A percentile compares a stretch with the other conserved stretches of the same genome.
These are phyloP conservation scores for Chytriomyces sp. DNA, from an alignment of 192 early-diverging fungal species.

Conservation along the genomic window DNA sequence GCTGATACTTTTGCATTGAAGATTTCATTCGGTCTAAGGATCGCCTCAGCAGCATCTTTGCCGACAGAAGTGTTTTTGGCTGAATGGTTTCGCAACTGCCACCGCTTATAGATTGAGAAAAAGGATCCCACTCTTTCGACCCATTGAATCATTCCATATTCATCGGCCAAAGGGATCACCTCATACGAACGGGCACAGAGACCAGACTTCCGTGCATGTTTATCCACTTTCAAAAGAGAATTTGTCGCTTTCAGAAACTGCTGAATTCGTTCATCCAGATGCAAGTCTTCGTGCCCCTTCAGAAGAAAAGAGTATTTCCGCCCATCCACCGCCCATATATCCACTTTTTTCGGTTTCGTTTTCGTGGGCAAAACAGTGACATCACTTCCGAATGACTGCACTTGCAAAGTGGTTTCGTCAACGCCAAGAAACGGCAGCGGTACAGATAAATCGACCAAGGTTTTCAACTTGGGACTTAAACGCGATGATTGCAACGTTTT, in stretches of 20 bases:
- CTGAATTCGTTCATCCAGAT: conserved; percentile 91
- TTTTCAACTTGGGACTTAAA: conserved; percentile 56
- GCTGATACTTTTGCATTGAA: conserved; percentile 48
- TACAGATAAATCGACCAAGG: neutral
- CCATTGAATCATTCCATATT: conserved; percentile 95
- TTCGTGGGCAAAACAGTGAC: conserved; percentile 78
- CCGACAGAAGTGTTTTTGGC: conserved; percentile 54
- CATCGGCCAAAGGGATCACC: conserved; percentile 88
- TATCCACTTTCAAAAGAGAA: conserved; percentile 60
- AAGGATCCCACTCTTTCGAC: conserved; percentile 80
- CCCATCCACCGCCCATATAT: conserved; percentile 64
- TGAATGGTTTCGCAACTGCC: conserved; percentile 75
- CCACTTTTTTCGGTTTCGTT: conserved; percentile 89
- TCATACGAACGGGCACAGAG: conserved; percentile 64
- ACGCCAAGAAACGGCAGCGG: neutral
- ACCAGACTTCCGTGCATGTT: conserved; percentile 37
- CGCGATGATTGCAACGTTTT: conserved; percentile 57
- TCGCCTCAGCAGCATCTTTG: conserved; percentile 33
- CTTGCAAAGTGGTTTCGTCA: conserved; percentile 29
- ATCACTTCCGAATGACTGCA: conserved; percentile 58
- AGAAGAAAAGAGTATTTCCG: conserved; percentile 74
- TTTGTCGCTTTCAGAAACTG: conserved; percentile 74
- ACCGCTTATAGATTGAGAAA: conserved; percentile 77
- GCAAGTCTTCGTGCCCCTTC: conserved; percentile 92
- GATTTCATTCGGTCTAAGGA: conserved; percentile 48